Evolutionary conservation across 441 rosid species (phyloP), one percentile per base, ranked within the genome.

Genomic region (Macaranga tanarius): DNA sequence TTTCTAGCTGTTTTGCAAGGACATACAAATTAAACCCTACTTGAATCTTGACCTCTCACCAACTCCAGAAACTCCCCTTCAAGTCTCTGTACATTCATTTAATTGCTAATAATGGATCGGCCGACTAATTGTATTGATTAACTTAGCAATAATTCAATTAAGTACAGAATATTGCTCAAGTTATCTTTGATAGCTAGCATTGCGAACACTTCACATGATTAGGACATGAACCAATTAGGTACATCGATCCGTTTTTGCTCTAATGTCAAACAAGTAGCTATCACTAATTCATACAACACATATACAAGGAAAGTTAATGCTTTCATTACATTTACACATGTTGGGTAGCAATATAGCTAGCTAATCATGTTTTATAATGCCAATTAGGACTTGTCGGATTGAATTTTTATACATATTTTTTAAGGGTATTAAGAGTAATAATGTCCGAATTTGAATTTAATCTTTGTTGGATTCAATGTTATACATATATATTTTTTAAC

Each of bases 41-140:
- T 15, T 26, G 38, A 69, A 50, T 72, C 62, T 52, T 62, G 75
- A 72, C 75, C 69, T 52, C 44, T 52, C 69, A 72, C 62, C 75
- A 52, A 63, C 69, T 52, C 60, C 25, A 62, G 3, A 17, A 15
- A 51, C 26, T 54, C 58, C 54, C 34, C 22, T 62, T n/a, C 22
- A 4, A 16, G 20, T 3, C 73, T 50, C 3, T n/a, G n/a, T 11
- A 50, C 25, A 19, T 0, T 11, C 25, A 20, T 55, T 52, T 51
- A 34, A 52, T 51, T 11, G 26, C 56, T 11, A 16, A 48, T 48
- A 48, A 48, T 48, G 54, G 72, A 69, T 40, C 22, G 22, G 63
- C 63, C 52, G 72, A 56, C 72, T 42, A 56, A 34, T 34, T 20
- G 5, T 23, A 22, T 63, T 42, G 15, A 62, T 62, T 62, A 40